Evolutionary conservation across 208 protist species (phyloP).

Genomic region (Leishmania lainsoni): DNA sequence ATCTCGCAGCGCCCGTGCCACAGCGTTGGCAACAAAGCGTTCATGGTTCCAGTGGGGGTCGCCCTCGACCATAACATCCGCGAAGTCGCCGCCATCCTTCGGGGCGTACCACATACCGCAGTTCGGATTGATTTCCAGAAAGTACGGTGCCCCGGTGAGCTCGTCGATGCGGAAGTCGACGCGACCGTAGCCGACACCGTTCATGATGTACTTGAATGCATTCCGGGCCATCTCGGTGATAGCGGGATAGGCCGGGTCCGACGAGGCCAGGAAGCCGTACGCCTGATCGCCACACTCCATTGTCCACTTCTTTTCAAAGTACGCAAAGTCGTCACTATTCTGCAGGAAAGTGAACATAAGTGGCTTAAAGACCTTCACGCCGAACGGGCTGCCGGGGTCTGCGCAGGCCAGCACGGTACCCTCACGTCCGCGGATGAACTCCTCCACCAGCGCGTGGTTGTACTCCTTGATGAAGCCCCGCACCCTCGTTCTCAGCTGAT

Average conservation of each 20-base stretch:
- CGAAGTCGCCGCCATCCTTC: conserved; percentile 86
- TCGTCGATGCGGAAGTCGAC: conserved; percentile 89
- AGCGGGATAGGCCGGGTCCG: conserved; percentile 71
- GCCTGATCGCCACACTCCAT: conserved; percentile 70
- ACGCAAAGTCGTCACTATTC: conserved; percentile 80
- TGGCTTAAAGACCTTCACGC: conserved; percentile 85
- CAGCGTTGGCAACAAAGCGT: conserved; percentile 69
- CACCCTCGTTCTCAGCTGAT: conserved; percentile 76
- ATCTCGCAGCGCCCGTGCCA: conserved; percentile 59
- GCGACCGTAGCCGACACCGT: conserved; percentile 85
- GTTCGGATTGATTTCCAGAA: conserved; percentile 92
- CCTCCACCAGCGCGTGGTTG: conserved; percentile 87
- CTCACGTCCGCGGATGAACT: conserved; percentile 87
- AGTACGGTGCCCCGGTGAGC: conserved; percentile 66
- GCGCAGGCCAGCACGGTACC: conserved; percentile 84
- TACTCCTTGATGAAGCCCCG: conserved; percentile 72
- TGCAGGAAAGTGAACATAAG: conserved; percentile 87
- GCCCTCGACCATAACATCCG: conserved; percentile 80
- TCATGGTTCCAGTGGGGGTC: conserved; percentile 85
- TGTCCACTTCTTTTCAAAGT: conserved; percentile 91
- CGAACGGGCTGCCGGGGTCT: conserved; percentile 65
- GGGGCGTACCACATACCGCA: conserved; percentile 90
- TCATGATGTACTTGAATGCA: conserved; percentile 84
- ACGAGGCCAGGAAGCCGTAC: conserved; percentile 63
- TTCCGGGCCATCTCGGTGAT: conserved; percentile 84